Base-by-base conservation (phyloP, 1,284 basidiomycete genomes). In the Naganishia sp. region DNA sequence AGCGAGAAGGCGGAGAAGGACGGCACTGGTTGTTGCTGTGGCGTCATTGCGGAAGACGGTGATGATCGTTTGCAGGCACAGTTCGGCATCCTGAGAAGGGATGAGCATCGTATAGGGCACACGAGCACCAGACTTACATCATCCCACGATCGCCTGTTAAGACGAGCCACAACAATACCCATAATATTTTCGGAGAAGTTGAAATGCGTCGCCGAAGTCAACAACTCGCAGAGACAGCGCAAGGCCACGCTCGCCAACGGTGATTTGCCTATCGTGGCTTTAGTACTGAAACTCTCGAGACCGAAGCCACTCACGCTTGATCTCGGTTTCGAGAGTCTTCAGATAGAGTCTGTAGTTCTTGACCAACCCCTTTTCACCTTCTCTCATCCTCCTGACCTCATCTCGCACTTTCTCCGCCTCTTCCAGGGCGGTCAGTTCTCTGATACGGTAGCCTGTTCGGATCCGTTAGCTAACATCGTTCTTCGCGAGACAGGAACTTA, bases 321-420 rank as follows among this genome's bases (percentile, higher is more conserved):
- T 80, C 79, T 96, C 93, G 35, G 81, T 78, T 80, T 98, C 95
- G 61, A 98, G 85, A 52, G 85, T 81, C 68, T 89, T 89, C 68
- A 99, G 84, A 79, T 92, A 99, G 15, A 84, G 83, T 77, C 96
- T 93, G 80, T 99, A 99, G 46, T 89, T 87, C 60, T 83, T 81
- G 23, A 99, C 90, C 57, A 99, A 84, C n/a, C 94, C 90, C 77
- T 98, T 93, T 77, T 99, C 96, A 84, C 90, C 99, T 75, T 99
- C 96, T 72, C 96, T 86, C 69, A 92, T 88, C 35, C 88, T 85
- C 21, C 89, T 85, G 3, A 99, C 92, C 80, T 94, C 88, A 79
- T 99, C 95, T 76, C 92, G 88, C 66, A 98, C 94, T 78, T 94
- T 95, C 77, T 96, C 94, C 5, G 87, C 82, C 78, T 90, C 90